Evolutionary conservation across 176 grass and related monocot genomes (phyloP).

Genomic region (Lolium rigidum): DNA sequence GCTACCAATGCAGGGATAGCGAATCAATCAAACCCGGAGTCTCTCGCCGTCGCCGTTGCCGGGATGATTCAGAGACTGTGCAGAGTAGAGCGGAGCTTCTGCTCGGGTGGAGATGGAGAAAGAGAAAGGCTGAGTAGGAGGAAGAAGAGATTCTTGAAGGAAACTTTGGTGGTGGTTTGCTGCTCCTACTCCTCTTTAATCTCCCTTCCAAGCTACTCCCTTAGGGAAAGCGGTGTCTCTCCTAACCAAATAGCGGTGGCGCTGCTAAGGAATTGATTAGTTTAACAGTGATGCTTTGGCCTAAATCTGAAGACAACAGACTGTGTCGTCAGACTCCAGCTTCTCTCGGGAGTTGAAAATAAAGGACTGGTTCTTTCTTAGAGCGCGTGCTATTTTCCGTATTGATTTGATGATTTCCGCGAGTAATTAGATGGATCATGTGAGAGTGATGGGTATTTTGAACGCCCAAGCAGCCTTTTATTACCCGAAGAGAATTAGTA

Average conservation of each 20-base stretch:
- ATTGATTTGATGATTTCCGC: neutral
- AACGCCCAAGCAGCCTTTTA: neutral
- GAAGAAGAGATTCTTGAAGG: constrained; percentile 25
- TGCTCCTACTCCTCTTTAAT: constrained; percentile 34
- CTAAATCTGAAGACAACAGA: constrained; percentile 34
- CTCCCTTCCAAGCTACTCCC: constrained; percentile 50
- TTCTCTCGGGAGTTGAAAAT: neutral
- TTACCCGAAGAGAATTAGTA: neutral
- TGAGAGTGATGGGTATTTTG: constrained; percentile 15
- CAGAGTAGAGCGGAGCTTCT: neutral
- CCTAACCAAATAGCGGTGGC: constrained; percentile 23
- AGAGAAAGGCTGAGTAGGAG: neutral
- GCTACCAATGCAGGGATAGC: constrained; percentile 38
- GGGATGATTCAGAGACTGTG: neutral
- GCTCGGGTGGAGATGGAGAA: neutral
- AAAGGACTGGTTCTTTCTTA: neutral
- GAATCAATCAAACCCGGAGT: constrained; percentile 13
- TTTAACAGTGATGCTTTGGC: constrained; percentile 36
- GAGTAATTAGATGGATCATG: constrained; percentile 35
- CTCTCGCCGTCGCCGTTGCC: neutral
- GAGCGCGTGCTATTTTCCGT: neutral
- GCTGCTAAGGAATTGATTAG: neutral
- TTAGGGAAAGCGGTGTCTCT: constrained; percentile 28
- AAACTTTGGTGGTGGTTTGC: constrained; percentile 38
- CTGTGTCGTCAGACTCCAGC: neutral